Evolutionary conservation across 345 rosid genomes (phyloP), one percentile per base, ranked within the genome.

Genomic region (Citrus cavaleriei): DNA sequence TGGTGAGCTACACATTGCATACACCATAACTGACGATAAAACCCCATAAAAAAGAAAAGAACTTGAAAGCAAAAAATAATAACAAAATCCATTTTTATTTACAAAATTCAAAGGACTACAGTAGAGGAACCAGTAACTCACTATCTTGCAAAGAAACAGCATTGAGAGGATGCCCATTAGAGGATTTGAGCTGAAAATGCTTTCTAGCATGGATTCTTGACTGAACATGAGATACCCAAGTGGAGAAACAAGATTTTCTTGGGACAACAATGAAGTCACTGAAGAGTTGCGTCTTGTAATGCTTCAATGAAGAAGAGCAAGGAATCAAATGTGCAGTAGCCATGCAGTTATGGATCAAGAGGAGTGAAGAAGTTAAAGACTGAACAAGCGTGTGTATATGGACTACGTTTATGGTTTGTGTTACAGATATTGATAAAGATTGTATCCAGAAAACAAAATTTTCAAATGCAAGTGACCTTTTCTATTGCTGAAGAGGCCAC

Each of bases 201-300:
- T 74, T 91, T 54, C 81, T 84, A 3, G 82, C 75, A n/a, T 74
- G 80, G 76, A 69, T 79, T 84, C 83, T 87, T 34, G 86, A 84
- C 8, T 73, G 92, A 85, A 90, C 51, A 9, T 80, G 82, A 77
- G 86, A 79, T 49, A 87, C 85, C 85, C 88, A 79, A 25, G 77
- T 60, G 61, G 81, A 75, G 74, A 74, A 77, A 77, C 65, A 84
- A 49, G 79, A 82, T 70, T 81, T 91, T 71, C 82, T 86, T 32
- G 89, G 90, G 68, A 81, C 60, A 63, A 68, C 69, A 69, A 81
- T 46, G 60, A 85, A 87, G 59, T 78, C 59, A 68, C 75, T 81
- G 65, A 86, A 68, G 51, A 85, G 75, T 73, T 73, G 79, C 21
- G 82, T 77, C 58, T 82, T 84, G 5, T 18, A 37, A 64, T 75